These are phyloP conservation scores for Exophiala alcalophila DNA, from an alignment of 2,329 filamentous ascomycete genomes.

Conservation along the genomic window DNA sequence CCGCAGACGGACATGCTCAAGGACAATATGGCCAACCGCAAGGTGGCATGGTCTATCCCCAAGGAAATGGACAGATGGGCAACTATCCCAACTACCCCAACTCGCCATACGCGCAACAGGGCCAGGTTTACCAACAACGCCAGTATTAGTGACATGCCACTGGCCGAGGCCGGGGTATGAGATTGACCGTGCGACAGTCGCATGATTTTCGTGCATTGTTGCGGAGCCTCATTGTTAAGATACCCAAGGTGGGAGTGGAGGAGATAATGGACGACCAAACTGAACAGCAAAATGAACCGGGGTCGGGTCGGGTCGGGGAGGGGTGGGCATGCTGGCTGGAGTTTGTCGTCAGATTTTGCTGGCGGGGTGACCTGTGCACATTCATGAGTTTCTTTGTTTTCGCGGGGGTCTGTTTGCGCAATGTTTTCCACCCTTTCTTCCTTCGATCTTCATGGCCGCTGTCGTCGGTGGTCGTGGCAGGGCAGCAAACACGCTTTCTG, in stretches of 20 bases:
- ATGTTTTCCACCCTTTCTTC: constrained; percentile 12
- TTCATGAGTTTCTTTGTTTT: constrained; percentile 20
- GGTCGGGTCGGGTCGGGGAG: too few species aligned
- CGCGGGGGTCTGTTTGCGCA: too few species aligned
- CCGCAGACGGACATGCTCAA: constrained; percentile 53
- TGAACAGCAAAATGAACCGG: constrained; percentile 16
- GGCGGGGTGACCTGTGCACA: constrained; percentile 15
- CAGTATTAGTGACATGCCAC: constrained; percentile 43
- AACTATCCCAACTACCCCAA: constrained; percentile 50
- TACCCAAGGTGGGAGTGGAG: constrained; percentile 32
- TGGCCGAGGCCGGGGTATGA: background rate
- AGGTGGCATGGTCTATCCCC: constrained; percentile 46
- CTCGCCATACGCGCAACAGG: constrained; percentile 50
- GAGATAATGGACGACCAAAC: constrained; percentile 24
- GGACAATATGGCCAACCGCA: constrained; percentile 60
- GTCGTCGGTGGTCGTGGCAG: too few species aligned
- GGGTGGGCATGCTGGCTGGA: constrained; percentile 19
- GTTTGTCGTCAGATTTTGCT: constrained; percentile 18
- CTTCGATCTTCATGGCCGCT: constrained; percentile 10
- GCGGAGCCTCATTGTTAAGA: constrained; percentile 29
- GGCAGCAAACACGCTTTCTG: constrained; percentile 7
- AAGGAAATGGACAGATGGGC: constrained; percentile 47
- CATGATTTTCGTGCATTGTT: constrained; percentile 14
- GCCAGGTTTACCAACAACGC: constrained; percentile 51
- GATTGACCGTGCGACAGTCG: constrained; percentile 6